These are phyloP conservation scores for Miscanthus lutarioriparius DNA, from an alignment of 176 grass and related monocot species.

Conservation along the genomic window DNA sequence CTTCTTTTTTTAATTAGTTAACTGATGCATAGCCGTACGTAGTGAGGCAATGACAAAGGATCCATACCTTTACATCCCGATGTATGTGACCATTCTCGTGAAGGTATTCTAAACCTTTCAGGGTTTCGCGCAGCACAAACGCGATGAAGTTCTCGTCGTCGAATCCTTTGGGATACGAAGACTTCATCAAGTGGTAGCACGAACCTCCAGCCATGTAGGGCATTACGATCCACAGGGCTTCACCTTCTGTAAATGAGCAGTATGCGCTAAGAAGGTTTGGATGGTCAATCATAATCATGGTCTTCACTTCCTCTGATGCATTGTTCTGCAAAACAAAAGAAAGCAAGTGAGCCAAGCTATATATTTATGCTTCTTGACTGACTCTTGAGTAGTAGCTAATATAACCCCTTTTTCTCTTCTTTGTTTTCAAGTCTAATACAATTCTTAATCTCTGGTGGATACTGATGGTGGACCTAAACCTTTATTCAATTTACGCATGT, in stretches of 20 bases:
- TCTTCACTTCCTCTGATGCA: slow-evolving; percentile 78
- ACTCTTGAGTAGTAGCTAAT: too few species aligned
- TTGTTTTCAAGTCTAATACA: neutral
- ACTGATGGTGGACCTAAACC: too few species aligned
- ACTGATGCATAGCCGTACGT: neutral
- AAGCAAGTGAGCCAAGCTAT: neutral
- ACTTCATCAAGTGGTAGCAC: slow-evolving; percentile 89
- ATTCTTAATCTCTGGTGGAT: neutral
- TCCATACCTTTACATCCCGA: slow-evolving; percentile 77
- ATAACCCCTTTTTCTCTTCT: neutral
- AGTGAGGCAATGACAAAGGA: neutral
- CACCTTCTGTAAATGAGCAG: slow-evolving; percentile 68
- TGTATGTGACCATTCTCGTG: slow-evolving; percentile 91
- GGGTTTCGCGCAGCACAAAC: slow-evolving; percentile 63
- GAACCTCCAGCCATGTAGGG: slow-evolving; percentile 96
- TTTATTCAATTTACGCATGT: too few species aligned
- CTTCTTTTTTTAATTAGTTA: neutral
- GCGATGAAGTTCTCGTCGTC: slow-evolving; percentile 72
- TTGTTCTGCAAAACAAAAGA: slow-evolving; percentile 48
- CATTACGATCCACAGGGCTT: slow-evolving; percentile 79
- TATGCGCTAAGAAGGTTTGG: slow-evolving; percentile 80
- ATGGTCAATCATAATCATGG: slow-evolving; percentile 86
- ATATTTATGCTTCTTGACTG: neutral
- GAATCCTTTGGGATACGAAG: slow-evolving; percentile 72
- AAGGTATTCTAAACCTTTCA: slow-evolving; percentile 80